Evolutionary conservation across 495 filamentous ascomycete species (phyloP).

Genomic region (Aspergillus sclerotiicarbonarius): DNA sequence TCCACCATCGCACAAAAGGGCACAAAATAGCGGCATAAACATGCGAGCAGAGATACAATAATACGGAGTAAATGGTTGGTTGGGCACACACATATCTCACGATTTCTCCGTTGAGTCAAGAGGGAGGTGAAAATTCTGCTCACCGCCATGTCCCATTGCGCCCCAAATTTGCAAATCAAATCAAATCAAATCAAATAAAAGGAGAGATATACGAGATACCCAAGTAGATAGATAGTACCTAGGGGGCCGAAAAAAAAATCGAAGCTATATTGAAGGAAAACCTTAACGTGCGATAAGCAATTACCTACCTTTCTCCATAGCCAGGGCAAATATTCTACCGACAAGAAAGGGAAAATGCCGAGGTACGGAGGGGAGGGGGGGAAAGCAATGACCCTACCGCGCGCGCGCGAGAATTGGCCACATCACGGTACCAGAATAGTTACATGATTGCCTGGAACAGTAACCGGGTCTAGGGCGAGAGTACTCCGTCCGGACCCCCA

Average conservation of each 20-base stretch:
- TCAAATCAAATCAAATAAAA: too few species aligned
- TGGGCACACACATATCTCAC: neutral
- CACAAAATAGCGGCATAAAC: too few species aligned
- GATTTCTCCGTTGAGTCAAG: neutral
- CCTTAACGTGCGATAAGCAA: neutral
- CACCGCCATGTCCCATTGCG: slow-evolving; percentile 17
- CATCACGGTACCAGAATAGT: slow-evolving; percentile 15
- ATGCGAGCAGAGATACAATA: too few species aligned
- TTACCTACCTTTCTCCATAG: neutral
- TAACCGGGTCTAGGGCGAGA: slow-evolving; percentile 1
- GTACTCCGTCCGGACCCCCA: neutral
- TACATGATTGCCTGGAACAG: slow-evolving; percentile 17
- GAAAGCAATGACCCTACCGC: slow-evolving; percentile 1
- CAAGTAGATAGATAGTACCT: too few species aligned
- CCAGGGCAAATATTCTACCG: neutral
- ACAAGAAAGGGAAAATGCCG: slow-evolving; percentile 7
- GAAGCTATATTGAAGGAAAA: neutral
- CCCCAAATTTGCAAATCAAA: slow-evolving; percentile 12
- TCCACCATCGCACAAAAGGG: too few species aligned
- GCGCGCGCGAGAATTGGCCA: neutral
- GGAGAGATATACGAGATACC: too few species aligned
- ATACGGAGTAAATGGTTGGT: too few species aligned
- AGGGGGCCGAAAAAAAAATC: neutral
- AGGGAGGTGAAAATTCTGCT: slow-evolving; percentile 6
- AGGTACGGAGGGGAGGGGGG: slow-evolving; percentile 1